phyloP scores from a whole-genome alignment of 176 grass and related monocot genomes.

The Dendrocalamus sinicus region DNA sequence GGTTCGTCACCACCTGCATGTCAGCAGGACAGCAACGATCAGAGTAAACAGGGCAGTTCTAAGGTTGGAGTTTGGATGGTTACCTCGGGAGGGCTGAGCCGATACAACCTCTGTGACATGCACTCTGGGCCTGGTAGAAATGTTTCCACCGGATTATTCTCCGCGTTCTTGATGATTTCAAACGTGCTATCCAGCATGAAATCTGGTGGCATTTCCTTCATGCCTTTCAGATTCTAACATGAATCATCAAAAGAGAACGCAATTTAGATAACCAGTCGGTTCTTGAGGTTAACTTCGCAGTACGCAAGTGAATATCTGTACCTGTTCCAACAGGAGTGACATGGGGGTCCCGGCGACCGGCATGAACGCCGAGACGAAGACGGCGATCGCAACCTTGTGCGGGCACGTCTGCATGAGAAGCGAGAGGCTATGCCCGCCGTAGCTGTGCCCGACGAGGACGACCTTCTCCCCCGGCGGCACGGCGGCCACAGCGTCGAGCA shows the following conservation, averaged over 20 bases:
- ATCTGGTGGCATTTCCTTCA: background rate
- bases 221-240: background rate
- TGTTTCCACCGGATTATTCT: background rate
- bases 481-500: conserved; percentile 2
- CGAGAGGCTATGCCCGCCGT: background rate
- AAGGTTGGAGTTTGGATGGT: background rate
- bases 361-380: conserved; percentile 21
- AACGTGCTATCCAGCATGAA: conserved; percentile 16
- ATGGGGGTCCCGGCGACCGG: background rate
- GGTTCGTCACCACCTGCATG: too few relatives aligned
- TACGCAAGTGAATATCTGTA: background rate
- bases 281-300: background rate
- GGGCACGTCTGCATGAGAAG: conserved; percentile 31
- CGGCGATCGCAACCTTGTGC: background rate
- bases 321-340: background rate
- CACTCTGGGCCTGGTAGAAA: conserved; percentile 20
- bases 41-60: background rate
- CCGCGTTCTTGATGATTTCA: background rate
- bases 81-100: conserved; percentile 52
- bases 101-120: conserved; percentile 45
- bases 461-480: background rate
- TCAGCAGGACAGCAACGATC: background rate
- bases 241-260: background rate
- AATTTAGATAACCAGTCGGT: too few relatives aligned
- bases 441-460: conserved; percentile 39